A percentile compares a stretch with the other conserved stretches of the same genome.
Evolutionary conservation across 257 asterid genomes (phyloP).

Genomic region (Anisodus tanguticus): DNA sequence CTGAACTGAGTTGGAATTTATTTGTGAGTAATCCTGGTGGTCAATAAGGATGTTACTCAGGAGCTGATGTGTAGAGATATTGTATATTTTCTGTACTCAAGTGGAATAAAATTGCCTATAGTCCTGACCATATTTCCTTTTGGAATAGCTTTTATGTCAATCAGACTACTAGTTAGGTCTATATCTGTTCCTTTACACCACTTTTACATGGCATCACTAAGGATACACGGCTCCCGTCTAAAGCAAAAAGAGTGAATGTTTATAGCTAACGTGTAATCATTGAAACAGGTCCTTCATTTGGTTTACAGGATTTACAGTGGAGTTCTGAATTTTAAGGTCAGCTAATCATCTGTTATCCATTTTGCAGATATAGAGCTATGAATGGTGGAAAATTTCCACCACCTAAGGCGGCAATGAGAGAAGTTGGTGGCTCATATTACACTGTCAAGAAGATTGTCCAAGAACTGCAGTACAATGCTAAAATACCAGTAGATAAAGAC

Average conservation of each 20-base stretch:
- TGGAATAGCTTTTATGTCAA: neutral
- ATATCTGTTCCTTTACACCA: slow-evolving; percentile 8
- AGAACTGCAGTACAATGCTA: slow-evolving; percentile 57
- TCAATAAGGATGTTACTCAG: slow-evolving; percentile 5
- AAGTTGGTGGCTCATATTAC: slow-evolving; percentile 74
- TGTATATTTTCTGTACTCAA: neutral
- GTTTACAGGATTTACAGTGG: neutral
- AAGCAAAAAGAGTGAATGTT: slow-evolving; percentile 1
- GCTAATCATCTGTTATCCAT: slow-evolving; percentile 11
- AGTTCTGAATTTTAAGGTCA: slow-evolving; percentile 5
- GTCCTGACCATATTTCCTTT: neutral
- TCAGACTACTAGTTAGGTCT: slow-evolving; percentile 7
- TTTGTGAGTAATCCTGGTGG: neutral
- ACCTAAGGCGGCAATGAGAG: slow-evolving; percentile 38
- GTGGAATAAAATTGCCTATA: neutral
- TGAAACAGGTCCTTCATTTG: slow-evolving; percentile 10
- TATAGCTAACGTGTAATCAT: neutral
- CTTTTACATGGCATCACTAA: slow-evolving; percentile 4
- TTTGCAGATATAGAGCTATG: slow-evolving; percentile 68
- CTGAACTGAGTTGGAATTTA: slow-evolving; percentile 5
- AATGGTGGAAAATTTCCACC: slow-evolving; percentile 86
- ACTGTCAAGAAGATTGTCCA: slow-evolving; percentile 51
- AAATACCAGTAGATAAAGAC: slow-evolving; percentile 35
- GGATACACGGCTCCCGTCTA: neutral
- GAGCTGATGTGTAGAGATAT: neutral